Conservation (phyloP, 108 stramenopile genomes). For the Fragilaria crotonensis region DNA sequence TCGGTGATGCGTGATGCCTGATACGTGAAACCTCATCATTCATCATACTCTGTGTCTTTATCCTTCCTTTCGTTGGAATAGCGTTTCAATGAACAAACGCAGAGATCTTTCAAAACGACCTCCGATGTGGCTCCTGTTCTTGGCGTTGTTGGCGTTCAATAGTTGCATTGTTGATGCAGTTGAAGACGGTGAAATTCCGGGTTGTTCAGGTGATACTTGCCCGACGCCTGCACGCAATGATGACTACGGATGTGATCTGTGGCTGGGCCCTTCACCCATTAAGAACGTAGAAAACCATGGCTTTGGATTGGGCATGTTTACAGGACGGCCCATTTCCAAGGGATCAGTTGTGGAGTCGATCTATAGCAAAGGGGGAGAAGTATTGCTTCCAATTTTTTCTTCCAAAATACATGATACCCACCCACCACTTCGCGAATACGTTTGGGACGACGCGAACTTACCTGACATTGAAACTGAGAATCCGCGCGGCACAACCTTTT, state of each 20-base stretch:
- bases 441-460: slow-evolving; percentile 26
- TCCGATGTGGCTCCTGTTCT: too few relatives aligned
- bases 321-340: slow-evolving; percentile 21
- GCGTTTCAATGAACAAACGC: too few relatives aligned
- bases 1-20: too few relatives aligned
- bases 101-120: too few relatives aligned
- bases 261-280: slow-evolving; percentile 50
- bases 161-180: too few relatives aligned
- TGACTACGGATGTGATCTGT: slow-evolving; percentile 22
- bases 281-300: slow-evolving; percentile 46
- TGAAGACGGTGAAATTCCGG: neutral
- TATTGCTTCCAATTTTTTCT: slow-evolving; percentile 23
- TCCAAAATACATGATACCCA: slow-evolving; percentile 9
- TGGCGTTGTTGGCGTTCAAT: too few relatives aligned
- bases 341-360: slow-evolving; percentile 12
- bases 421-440: slow-evolving; percentile 31
- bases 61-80: too few relatives aligned
- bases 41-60: too few relatives aligned
- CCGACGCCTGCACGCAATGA: slow-evolving; percentile 1
- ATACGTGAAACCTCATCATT: too few relatives aligned
- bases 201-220: neutral
- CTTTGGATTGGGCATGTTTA: slow-evolving; percentile 60
- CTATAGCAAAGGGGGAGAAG: slow-evolving; percentile 13
- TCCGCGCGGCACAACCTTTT: slow-evolving; percentile 16
- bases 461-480: slow-evolving; percentile 20